Percentiles rank a stretch among this genome's conserved stretches.
Conservation (phyloP, 1,139 yeast species). For the Yamadazyma taylorii region DNA sequence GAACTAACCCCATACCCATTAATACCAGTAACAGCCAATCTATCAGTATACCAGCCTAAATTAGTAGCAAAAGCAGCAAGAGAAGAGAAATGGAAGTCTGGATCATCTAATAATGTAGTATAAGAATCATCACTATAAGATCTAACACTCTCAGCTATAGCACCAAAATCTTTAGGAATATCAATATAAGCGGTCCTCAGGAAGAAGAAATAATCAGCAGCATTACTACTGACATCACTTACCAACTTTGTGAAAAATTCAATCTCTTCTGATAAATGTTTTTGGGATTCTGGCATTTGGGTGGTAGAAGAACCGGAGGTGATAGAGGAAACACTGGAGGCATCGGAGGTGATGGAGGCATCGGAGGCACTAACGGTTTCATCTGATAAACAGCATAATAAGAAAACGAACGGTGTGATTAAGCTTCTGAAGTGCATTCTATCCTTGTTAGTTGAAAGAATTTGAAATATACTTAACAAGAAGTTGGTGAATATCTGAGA, state of each 20-base stretch:
- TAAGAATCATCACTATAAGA: constrained; percentile 32
- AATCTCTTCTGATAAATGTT: constrained; percentile 14
- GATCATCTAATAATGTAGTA: constrained; percentile 32
- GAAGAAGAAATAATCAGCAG: constrained; percentile 23
- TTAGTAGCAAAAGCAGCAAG: constrained; percentile 31
- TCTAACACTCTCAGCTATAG: constrained; percentile 22
- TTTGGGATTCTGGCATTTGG: background rate
- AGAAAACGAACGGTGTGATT: too few species aligned
- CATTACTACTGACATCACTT: constrained; percentile 24
- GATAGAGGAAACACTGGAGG: background rate
- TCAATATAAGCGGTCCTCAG: constrained; percentile 22
- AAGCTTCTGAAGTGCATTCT: too few species aligned
- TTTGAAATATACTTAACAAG: too few species aligned
- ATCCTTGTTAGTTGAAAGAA: too few species aligned
- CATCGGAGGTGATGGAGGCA: too few species aligned
- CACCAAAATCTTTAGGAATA: constrained; percentile 25
- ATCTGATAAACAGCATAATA: too few species aligned
- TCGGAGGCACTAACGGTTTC: too few species aligned
- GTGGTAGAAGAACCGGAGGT: background rate
- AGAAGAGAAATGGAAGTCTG: constrained; percentile 19
- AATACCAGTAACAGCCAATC: constrained; percentile 18
- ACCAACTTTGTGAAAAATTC: constrained; percentile 31
- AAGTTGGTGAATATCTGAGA: too few species aligned
- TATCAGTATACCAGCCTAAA: constrained; percentile 34
- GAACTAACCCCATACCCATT: constrained; percentile 2